Evolutionary conservation across 768 basidiomycete genomes (phyloP), one percentile per base, ranked within the genome.

Genomic region (Mycena rosella): DNA sequence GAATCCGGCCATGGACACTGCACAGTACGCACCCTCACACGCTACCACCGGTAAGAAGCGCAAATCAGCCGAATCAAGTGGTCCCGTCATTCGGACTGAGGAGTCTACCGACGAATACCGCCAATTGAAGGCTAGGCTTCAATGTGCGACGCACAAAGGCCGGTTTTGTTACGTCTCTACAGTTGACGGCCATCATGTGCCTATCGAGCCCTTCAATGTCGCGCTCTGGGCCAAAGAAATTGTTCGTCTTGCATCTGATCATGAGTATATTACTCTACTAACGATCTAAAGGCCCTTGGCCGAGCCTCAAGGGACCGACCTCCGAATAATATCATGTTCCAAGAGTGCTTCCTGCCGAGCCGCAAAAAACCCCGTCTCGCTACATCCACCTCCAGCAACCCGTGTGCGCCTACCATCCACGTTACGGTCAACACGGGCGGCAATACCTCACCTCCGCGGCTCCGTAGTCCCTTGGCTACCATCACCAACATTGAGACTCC

Each of bases 221-320:
- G n/a, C 52, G 1, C 62, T 63, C 26, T 63, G 62, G 62, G 53
- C 62, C 34, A 63, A 63, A 24, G 36, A 53, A 54, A 63, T 63
- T n/a, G 62, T 52, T 45, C 52, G 36, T 63, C n/a, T n/a, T n/a
- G n/a, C n/a, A n/a, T 27, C 52, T 34, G 44, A 48, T 38, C n/a
- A n/a, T n/a, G n/a, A n/a, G n/a, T n/a, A n/a, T n/a, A n/a, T n/a
- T n/a, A n/a, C n/a, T n/a, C n/a, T n/a, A n/a, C n/a, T n/a, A n/a
- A n/a, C 55, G 22, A 32, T 20, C 53, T 30, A 20, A 13, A 45
- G 49, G 26, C 42, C 42, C 24, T 53, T 30, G 42, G 49, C n/a
- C 34, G 55, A 34, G 52, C 52, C 36, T 32, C 62, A 22, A 52
- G 55, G 26, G 9, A 9, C 22, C 40, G 17, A 40, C 62, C 62